These are phyloP conservation scores for Shiraia bambusicola DNA, from an alignment of 2,329 filamentous ascomycete genomes.

Conservation along the genomic window DNA sequence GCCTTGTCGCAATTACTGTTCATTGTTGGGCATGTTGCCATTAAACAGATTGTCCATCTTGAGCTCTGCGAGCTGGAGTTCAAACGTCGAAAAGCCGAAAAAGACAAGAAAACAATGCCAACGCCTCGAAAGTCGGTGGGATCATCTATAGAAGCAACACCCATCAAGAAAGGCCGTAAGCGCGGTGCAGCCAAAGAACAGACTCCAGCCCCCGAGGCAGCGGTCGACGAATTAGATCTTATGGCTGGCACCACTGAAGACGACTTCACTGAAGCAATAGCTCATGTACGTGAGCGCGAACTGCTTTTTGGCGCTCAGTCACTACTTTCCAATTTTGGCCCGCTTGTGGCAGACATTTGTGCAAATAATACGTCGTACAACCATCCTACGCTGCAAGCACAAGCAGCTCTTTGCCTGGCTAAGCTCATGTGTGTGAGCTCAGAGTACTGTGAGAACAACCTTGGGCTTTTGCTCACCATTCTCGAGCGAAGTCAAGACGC, in stretches of 20 bases:
- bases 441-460: constrained; percentile 92
- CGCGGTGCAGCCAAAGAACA: constrained; percentile 44
- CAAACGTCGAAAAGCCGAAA: constrained; percentile 90
- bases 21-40: constrained; percentile 92
- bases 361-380: constrained; percentile 86
- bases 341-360: constrained; percentile 89
- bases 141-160: constrained; percentile 27
- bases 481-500: constrained; percentile 92
- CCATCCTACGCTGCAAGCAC: constrained; percentile 86
- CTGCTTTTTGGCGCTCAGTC: constrained; percentile 80
- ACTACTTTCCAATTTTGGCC: constrained; percentile 85
- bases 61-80: constrained; percentile 98
- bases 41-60: constrained; percentile 98
- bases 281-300: constrained; percentile 80
- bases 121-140: constrained; percentile 35
- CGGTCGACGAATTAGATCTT: constrained; percentile 82
- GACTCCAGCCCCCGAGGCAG: constrained; percentile 60
- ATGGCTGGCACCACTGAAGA: constrained; percentile 96
- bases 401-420: constrained; percentile 89
- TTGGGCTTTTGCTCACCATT: constrained; percentile 93
- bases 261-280: constrained; percentile 85
- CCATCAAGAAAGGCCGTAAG: constrained; percentile 45
- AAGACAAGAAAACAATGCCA: constrained; percentile 64
- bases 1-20: constrained; percentile 89
- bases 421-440: constrained; percentile 98